A percentile compares a stretch with the other conserved stretches of the same genome.
These are phyloP conservation scores for Colletotrichum eremochloae DNA, from an alignment of 2,329 filamentous ascomycete genomes.

Conservation along the genomic window DNA sequence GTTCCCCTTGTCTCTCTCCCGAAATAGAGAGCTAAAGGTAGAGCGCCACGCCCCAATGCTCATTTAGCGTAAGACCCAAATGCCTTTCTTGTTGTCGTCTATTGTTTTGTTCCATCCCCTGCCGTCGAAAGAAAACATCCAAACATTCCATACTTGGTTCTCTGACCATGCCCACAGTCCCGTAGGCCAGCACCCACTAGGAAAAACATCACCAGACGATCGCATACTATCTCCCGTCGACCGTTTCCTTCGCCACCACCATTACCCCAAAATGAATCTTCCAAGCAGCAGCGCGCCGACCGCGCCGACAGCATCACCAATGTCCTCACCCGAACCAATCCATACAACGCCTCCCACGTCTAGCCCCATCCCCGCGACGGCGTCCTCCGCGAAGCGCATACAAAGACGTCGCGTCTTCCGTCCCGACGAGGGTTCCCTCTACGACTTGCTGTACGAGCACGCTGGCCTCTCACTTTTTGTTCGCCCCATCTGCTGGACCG, in stretches of 20 bases:
- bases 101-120: conserved; percentile 13
- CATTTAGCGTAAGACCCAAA: conserved; percentile 48
- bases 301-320: conserved; percentile 29
- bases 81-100: conserved; percentile 8
- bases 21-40: conserved; percentile 23
- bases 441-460: conserved; percentile 65
- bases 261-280: conserved; percentile 23
- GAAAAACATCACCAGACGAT: conserved; percentile 48
- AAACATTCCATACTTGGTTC: background rate
- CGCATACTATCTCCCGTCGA: conserved; percentile 49
- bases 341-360: conserved; percentile 32
- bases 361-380: conserved; percentile 10
- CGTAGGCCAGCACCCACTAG: conserved; percentile 44
- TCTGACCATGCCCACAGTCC: conserved; percentile 21
- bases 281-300: conserved; percentile 39
- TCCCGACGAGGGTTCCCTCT: conserved; percentile 64
- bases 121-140: background rate
- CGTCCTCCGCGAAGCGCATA: conserved; percentile 43
- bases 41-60: conserved; percentile 45
- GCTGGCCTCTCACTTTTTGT: conserved; percentile 63
- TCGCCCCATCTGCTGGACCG: conserved; percentile 69
- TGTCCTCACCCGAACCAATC: conserved; percentile 33
- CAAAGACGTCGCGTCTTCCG: conserved; percentile 51
- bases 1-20: background rate
- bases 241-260: conserved; percentile 31